A percentile compares a stretch with the other conserved stretches of the same genome.
Evolutionary conservation across 2,329 filamentous ascomycete species (phyloP).

Genomic region (Zymoseptoria pseudotritici): DNA sequence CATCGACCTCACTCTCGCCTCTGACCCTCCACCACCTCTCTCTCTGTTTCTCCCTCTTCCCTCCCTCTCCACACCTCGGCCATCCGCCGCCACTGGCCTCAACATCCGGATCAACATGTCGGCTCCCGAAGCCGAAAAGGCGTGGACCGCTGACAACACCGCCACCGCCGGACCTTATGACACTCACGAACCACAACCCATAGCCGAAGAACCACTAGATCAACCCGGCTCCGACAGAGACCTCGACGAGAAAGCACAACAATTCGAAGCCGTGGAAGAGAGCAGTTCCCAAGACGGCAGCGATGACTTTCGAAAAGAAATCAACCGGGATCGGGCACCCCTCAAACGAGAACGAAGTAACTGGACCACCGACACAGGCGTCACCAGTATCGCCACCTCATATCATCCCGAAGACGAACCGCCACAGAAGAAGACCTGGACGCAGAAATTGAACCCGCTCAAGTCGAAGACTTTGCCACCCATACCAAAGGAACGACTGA

Average conservation of each 20-base stretch:
- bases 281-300: constrained; percentile 16
- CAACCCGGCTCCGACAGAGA: constrained; percentile 31
- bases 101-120: constrained; percentile 9
- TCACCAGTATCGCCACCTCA: constrained; percentile 24
- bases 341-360: constrained; percentile 24
- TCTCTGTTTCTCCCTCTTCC: background rate
- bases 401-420: constrained; percentile 14
- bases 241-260: constrained; percentile 28
- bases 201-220: constrained; percentile 34
- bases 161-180: constrained; percentile 14
- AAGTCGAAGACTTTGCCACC: constrained; percentile 47
- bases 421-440: constrained; percentile 51
- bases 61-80: background rate
- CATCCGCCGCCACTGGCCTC: background rate
- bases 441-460: constrained; percentile 46
- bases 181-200: constrained; percentile 31
- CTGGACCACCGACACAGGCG: constrained; percentile 28
- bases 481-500: constrained; percentile 45
- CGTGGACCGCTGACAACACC: constrained; percentile 9
- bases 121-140: constrained; percentile 10
- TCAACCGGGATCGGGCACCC: constrained; percentile 1
- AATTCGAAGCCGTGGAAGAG: constrained; percentile 22
- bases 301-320: constrained; percentile 17
- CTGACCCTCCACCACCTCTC: background rate
- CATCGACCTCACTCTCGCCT: background rate